Evolutionary conservation across 2,329 filamentous ascomycete genomes (phyloP).

Genomic region (Trichoderma sp.): DNA sequence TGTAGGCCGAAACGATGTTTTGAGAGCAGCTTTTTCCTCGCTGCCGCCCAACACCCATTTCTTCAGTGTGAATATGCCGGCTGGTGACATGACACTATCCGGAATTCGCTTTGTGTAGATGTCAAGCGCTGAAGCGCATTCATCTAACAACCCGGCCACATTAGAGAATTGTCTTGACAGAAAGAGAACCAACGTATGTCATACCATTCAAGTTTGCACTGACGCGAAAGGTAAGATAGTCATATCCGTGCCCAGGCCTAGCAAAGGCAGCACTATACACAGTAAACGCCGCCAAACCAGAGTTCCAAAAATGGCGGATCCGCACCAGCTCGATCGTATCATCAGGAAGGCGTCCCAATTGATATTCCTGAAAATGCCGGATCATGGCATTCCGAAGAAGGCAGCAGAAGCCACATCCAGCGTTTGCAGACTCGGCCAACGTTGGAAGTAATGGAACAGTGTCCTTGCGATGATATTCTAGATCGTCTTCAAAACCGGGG

Average conservation of each 20-base stretch:
- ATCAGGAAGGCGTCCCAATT: background rate
- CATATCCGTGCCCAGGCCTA: background rate
- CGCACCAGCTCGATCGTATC: background rate
- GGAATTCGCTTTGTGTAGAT: background rate
- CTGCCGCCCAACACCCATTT: background rate
- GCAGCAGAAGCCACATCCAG: background rate
- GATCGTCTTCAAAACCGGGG: background rate
- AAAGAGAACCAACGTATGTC: background rate
- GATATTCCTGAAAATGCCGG: background rate
- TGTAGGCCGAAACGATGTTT: background rate
- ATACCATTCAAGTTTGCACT: background rate
- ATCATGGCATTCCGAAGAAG: conserved; percentile 12
- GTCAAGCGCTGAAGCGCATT: background rate
- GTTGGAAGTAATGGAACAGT: background rate
- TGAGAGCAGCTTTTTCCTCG: background rate
- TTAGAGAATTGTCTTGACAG: background rate
- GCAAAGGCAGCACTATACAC: background rate
- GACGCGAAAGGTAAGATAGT: background rate
- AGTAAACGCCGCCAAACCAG: background rate
- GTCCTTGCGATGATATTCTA: conserved; percentile 5
- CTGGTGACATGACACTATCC: conserved; percentile 1
- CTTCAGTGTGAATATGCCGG: conserved; percentile 7
- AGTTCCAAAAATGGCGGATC: conserved; percentile 2
- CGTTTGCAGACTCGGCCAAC: background rate
- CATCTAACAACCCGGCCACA: background rate